Base-by-base conservation (phyloP, 495 filamentous ascomycete species). In the Penicillium silybi region DNA sequence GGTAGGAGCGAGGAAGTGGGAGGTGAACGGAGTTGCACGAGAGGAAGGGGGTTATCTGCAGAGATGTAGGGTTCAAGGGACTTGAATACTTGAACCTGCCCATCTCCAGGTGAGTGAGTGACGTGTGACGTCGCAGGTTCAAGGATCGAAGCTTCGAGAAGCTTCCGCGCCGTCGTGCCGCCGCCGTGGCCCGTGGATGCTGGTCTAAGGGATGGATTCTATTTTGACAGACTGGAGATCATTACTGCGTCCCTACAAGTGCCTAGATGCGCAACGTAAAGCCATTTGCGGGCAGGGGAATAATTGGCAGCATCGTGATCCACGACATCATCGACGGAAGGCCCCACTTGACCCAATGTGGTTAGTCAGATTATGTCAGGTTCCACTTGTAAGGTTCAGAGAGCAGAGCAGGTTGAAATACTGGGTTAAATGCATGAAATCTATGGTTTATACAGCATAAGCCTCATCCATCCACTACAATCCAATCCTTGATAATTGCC, bases 401-500 rank as follows among this genome's bases (percentile, higher is more conserved):
- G n/a, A n/a, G 6, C 6, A 39, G 37, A 6, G 8, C n/a, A 39
- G n/a, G 15, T 19, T 41, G 38, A 19, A 20, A 19, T 19, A 11
- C 16, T 41, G 15, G 6, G 15, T 39, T 10, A 10, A 8, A 10
- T 20, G 10, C 16, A 19, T 19, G 0, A 17, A 6, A 1, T 43
- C 18, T 43, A 10, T 26, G 17, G 38, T 19, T 42, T 11, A 27
- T n/a, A 50, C 3, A 42, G 5, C 18, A 47, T 10, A 38, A 13
- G 19, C 13, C 2, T 39, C 18, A 1, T 39, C 15, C 16, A 39
- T 56, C 61, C 4, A 80, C 66, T 15, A 85, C 58, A 43, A 80
- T 69, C 45, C 71, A 81, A 59, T 82, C 67, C 50, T 69, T 57
- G 29, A 83, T 68, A 25, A 75, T n/a, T 2, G 76, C 77, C 19